A percentile compares a stretch with the other conserved stretches of the same genome.
phyloP scores from a whole-genome alignment of 495 filamentous ascomycete genomes.

The Penicillium tannophilum region DNA sequence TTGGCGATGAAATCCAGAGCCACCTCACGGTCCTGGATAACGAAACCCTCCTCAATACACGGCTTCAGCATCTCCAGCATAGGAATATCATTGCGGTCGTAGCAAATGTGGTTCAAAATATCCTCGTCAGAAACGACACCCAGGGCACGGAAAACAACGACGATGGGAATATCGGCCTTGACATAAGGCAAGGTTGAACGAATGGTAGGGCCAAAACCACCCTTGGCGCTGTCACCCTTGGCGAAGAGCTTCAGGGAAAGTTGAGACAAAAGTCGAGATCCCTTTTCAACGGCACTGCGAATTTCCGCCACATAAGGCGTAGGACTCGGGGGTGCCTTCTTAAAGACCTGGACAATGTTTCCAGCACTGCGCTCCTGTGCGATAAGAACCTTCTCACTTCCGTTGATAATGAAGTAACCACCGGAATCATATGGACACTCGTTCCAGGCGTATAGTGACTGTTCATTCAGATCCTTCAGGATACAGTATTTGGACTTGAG shows the following conservation, averaged over 20 bases:
- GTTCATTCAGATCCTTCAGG: slow-evolving; percentile 75
- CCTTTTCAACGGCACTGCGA: slow-evolving; percentile 93
- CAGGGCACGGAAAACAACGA: slow-evolving; percentile 90
- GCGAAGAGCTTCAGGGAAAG: slow-evolving; percentile 85
- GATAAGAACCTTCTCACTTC: slow-evolving; percentile 98
- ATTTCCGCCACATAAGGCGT: slow-evolving; percentile 95
- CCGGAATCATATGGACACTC: slow-evolving; percentile 98
- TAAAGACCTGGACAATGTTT: slow-evolving; percentile 98
- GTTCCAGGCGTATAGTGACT: slow-evolving; percentile 79
- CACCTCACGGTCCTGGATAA: slow-evolving; percentile 94
- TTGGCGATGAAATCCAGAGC: slow-evolving; percentile 95
- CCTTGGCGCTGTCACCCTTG: slow-evolving; percentile 76
- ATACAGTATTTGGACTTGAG: slow-evolving; percentile 93
- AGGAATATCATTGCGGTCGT: slow-evolving; percentile 89
- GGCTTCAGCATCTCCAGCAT: slow-evolving; percentile 98
- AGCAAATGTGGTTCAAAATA: slow-evolving; percentile 96
- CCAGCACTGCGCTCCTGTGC: slow-evolving; percentile 96
- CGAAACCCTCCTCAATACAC: slow-evolving; percentile 93
- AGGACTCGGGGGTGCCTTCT: slow-evolving; percentile 84
- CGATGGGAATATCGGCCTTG: slow-evolving; percentile 89
- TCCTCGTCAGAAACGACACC: slow-evolving; percentile 98
- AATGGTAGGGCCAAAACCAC: slow-evolving; percentile 82
- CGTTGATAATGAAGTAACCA: slow-evolving; percentile 99
- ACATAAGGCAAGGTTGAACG: slow-evolving; percentile 90
- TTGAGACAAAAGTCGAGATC: slow-evolving; percentile 87